A percentile compares a stretch with the other conserved stretches of the same genome.
Conservation (phyloP, 768 basidiomycete species). For the Boletales sp. region DNA sequence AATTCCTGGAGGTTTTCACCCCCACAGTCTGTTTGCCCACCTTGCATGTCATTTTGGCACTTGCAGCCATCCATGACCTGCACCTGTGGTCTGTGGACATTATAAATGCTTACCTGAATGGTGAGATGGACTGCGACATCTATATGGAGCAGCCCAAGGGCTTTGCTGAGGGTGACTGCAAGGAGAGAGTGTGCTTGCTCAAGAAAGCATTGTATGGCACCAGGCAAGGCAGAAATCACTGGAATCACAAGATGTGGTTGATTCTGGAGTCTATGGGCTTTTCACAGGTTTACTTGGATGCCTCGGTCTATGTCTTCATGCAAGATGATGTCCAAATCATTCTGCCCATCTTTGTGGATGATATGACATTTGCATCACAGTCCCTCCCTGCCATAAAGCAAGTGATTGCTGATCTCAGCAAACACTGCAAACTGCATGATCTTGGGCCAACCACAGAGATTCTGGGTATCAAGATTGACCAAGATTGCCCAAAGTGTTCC, state of each 20-base stretch:
- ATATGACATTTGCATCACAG: not conserved
- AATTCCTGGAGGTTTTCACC: too few species aligned
- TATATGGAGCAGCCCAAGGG: too few species aligned
- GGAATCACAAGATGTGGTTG: not conserved
- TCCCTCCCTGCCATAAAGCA: not conserved
- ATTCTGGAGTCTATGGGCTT: not conserved
- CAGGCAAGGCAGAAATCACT: not conserved
- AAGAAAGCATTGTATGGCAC: not conserved
- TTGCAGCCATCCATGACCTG: too few species aligned
- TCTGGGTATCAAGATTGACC: too few species aligned
- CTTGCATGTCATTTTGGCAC: too few species aligned
- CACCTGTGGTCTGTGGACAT: too few species aligned
- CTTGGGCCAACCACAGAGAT: not conserved
- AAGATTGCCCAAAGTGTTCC: too few species aligned
- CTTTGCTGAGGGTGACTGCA: too few species aligned
- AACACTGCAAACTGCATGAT: not conserved
- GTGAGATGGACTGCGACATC: too few species aligned
- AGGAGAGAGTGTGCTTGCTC: not conserved
- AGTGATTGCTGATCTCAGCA: not conserved
- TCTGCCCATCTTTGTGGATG: not conserved
- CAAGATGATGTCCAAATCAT: not conserved
- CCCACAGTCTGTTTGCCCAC: too few species aligned
- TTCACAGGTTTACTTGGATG: not conserved
- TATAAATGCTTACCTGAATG: too few species aligned
- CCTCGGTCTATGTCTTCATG: not conserved